Conservation (phyloP, 768 basidiomycete species). For the Phlebiopsis gigantea region DNA sequence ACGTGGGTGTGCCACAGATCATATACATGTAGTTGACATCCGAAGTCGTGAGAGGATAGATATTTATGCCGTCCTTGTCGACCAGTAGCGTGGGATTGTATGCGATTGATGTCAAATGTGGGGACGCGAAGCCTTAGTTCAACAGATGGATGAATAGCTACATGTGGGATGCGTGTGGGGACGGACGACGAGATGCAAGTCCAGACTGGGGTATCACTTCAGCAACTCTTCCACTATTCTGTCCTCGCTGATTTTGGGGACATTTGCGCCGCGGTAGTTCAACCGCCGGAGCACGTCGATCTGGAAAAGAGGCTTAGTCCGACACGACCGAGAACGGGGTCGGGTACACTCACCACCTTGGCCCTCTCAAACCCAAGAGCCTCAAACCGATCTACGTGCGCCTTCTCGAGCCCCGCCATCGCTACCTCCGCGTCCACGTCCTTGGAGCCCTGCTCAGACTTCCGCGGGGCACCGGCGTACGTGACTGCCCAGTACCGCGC, state of each 20-base stretch:
- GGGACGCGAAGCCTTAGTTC: not conserved
- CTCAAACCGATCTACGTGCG: conserved; percentile 82
- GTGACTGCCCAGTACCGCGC: conserved; percentile 92
- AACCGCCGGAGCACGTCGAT: conserved; percentile 84
- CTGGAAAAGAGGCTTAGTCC: conserved; percentile 31
- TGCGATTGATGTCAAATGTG: not conserved
- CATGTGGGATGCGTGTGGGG: not conserved
- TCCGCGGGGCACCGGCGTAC: conserved; percentile 75
- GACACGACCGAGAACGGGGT: not conserved
- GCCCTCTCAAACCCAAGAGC: conserved; percentile 73
- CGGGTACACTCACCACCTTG: conserved; percentile 66
- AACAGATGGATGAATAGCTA: not conserved
- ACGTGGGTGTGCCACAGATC: not conserved
- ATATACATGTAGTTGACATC: not conserved
- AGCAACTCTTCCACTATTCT: conserved; percentile 82
- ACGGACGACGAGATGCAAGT: not conserved
- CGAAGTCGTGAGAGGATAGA: no score
- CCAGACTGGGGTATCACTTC: conserved; percentile 35
- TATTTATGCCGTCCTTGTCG: no score
- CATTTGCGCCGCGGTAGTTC: conserved; percentile 84
- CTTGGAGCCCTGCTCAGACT: conserved; percentile 30
- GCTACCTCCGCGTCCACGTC: conserved; percentile 39
- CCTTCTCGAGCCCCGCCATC: conserved; percentile 76
- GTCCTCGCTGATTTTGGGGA: conserved; percentile 76
- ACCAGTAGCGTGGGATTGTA: no score